Percentiles rank a stretch among this genome's conserved stretches.
phyloP scores from a whole-genome alignment of 2,329 filamentous ascomycete species.

The Pseudogymnoascus sp. region DNA sequence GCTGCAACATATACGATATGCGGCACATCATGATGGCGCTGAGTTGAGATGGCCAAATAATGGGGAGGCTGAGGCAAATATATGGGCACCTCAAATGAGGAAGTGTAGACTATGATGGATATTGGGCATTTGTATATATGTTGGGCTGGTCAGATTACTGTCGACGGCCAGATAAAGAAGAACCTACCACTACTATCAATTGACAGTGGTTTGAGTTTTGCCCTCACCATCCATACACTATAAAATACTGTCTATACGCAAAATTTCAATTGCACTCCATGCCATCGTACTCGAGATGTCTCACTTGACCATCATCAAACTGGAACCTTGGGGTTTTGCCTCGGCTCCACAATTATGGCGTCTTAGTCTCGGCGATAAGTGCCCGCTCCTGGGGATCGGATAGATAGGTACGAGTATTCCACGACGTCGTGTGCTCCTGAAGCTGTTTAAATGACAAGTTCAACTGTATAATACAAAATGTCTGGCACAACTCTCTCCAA shows the following conservation, averaged over 20 bases:
- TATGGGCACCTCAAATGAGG: background rate
- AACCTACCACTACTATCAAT: background rate
- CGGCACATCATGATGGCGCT: background rate
- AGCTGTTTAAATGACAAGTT: background rate
- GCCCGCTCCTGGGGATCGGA: background rate
- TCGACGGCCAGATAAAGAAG: background rate
- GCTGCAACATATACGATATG: background rate
- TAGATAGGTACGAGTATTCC: background rate
- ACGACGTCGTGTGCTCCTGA: background rate
- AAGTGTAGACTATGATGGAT: background rate
- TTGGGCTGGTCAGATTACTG: background rate
- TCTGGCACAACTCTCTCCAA: constrained; percentile 44
- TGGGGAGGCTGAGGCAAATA: background rate
- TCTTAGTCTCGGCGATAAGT: constrained; percentile 6
- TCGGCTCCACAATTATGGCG: constrained; percentile 2
- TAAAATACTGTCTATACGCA: background rate
- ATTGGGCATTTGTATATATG: background rate
- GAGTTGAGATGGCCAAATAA: background rate
- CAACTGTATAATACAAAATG: constrained; percentile 16
- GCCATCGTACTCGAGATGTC: background rate
- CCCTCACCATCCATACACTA: background rate
- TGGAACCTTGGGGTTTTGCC: background rate
- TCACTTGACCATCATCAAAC: background rate
- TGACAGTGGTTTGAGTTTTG: background rate
- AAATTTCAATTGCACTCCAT: background rate